Percentiles rank a stretch among this genome's conserved stretches.
phyloP scores from a whole-genome alignment of 495 filamentous ascomycete genomes.

The Aspergillus baeticus region DNA sequence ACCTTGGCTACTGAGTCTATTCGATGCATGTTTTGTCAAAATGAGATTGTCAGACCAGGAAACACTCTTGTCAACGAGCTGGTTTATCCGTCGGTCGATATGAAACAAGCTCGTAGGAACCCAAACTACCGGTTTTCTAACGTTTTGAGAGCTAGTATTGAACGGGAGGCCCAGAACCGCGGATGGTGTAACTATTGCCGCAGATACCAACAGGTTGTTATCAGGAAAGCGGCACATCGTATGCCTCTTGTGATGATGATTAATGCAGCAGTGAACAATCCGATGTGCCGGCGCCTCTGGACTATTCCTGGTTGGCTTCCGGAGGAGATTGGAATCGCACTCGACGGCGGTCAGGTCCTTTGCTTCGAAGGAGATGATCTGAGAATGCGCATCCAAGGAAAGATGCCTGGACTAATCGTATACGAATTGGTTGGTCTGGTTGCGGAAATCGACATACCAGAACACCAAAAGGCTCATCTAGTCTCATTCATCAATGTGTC shows the following conservation, averaged over 20 bases:
- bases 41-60: constrained; percentile 68
- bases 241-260: constrained; percentile 82
- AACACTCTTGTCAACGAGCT: constrained; percentile 78
- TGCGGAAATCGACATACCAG: constrained; percentile 78
- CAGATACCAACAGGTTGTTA: constrained; percentile 77
- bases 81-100: constrained; percentile 64
- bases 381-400: constrained; percentile 52
- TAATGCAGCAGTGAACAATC: constrained; percentile 70
- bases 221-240: constrained; percentile 72
- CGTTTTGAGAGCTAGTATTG: constrained; percentile 81
- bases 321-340: constrained; percentile 83
- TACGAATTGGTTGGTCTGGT: constrained; percentile 93
- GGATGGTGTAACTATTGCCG: constrained; percentile 91
- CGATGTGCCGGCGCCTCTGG: constrained; percentile 78
- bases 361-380: constrained; percentile 90
- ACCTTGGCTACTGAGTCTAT: constrained; percentile 61
- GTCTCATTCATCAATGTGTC: constrained; percentile 88
- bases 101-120: constrained; percentile 49
- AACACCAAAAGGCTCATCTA: constrained; percentile 84
- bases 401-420: constrained; percentile 65
- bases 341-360: constrained; percentile 78
- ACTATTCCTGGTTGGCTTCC: constrained; percentile 85
- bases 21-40: constrained; percentile 77
- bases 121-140: constrained; percentile 71
- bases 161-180: constrained; percentile 73